Evolutionary conservation across 768 basidiomycete genomes (phyloP), one percentile per base, ranked within the genome.

Genomic region (Suillus cothurnatus): DNA sequence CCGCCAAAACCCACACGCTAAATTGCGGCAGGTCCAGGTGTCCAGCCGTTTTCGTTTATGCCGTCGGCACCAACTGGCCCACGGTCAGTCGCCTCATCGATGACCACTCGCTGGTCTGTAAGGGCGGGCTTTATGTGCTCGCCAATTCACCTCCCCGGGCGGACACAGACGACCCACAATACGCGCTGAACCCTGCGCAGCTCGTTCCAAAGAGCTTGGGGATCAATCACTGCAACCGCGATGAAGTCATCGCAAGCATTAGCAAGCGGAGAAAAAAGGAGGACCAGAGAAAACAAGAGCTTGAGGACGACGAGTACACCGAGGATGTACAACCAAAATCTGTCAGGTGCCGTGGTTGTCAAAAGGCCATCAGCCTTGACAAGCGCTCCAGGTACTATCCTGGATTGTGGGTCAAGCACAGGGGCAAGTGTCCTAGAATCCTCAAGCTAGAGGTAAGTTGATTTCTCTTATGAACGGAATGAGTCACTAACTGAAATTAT

Each of bases 371-470:
- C 56, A 74, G 72, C 38, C 71, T 78, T n/a, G 77, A 78, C 55
- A 74, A 75, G 59, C 61, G 77, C 52, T 75, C 70, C 3, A 60
- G 64, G 31, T 79, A 79, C 68, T 79, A 78, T 58, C 77, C 77
- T 28, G 77, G 77, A 9, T 38, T 78, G 9, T 78, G 77, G 77
- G 32, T 50, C 62, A 78, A 79, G 63, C 78, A 78, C 64, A 72
- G 62, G 53, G 23, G 47, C 2, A 49, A 14, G 23, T 49, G 41
- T 39, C 72, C 66, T 23, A 45, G 58, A 50, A 31, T 49, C 47
- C 47, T 23, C 23, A 23, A 23, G 47, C 23, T 49, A 23, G 47
- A 23, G 47, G 47, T 15, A 23, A 49, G 47, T 6, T 23, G 7
- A 49, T 49, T 6, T 49, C 1, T 49, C n/a, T 14, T 14, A 23